Evolutionary conservation across 352 stramenopile species (phyloP), one percentile per base, ranked within the genome.

Genomic region (Phytophthora sansomeana): DNA sequence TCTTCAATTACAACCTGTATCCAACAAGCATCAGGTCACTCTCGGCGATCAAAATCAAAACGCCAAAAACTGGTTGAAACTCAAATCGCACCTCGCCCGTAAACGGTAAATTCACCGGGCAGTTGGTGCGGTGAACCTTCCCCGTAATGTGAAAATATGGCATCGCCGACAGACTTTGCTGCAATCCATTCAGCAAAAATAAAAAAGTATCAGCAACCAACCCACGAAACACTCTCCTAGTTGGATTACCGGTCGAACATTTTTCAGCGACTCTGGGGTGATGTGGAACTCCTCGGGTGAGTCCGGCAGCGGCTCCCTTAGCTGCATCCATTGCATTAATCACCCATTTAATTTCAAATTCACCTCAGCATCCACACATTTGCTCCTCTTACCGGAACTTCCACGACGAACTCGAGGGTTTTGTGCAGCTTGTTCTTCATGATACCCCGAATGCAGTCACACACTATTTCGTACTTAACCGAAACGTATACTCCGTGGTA

Each of bases 401-500:
- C 89, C 26, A 98, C 90, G 53, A 98, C 92, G 58, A 98, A 96
- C 75, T 98, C 92, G 26, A 97, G 53, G 9, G 77, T 88, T 48
- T 89, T 90, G 67, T 93, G 84, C 43, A 96, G 61, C 21, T 85
- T 92, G 43, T 87, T 90, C 75, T 96, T 93, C 81, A 97, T 92
- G 35, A 96, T 82, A 6, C 92, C 89, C 39, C 91, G 89, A 39
- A 93, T 77, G 62, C 89, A 96, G 60, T 93, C 89, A 55, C 75
- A 89, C 1, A 77, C 75, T 48, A 98, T 94, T 58, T 92, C 83
- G 76, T 98, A 98, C 61, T 92, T 95, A 57, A 97, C 85, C 14
- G 83, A 96, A 13, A 98, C 78, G 66, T 97, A 97, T 5, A 97
- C 90, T 44, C 93, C 93, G 57, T 98, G 93, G 69, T 98, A 98